A percentile compares a stretch with the other conserved stretches of the same genome.
phyloP scores from a whole-genome alignment of 176 grass and related monocot species.

The Hsuehochloa calcarea region DNA sequence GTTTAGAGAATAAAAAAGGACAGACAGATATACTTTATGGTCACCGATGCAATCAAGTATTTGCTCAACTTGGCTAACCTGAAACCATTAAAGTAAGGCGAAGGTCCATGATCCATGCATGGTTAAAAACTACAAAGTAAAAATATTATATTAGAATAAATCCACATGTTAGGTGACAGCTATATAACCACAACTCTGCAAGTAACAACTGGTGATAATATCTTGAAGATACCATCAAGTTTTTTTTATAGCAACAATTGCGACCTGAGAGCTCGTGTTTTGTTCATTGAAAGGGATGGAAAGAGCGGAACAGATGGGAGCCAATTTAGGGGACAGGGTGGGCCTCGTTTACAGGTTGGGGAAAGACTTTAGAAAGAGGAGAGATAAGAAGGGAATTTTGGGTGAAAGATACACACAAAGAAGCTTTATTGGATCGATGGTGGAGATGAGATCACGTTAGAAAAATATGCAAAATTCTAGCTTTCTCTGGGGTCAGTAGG shows the following conservation, averaged over 20 bases:
- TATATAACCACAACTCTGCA: slow-evolving; percentile 37
- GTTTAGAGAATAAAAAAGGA: slow-evolving; percentile 36
- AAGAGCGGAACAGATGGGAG: slow-evolving; percentile 30
- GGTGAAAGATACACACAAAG: slow-evolving; percentile 43
- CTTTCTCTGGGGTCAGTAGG: slow-evolving; percentile 64
- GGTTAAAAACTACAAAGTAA: slow-evolving; percentile 41
- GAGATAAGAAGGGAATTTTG: slow-evolving; percentile 43
- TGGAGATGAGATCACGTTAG: slow-evolving; percentile 62
- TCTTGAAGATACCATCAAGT: slow-evolving; percentile 19
- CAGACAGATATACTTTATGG: slow-evolving; percentile 42
- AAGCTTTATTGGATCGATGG: slow-evolving; percentile 51
- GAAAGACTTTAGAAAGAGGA: slow-evolving; percentile 53
- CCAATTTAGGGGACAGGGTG: slow-evolving; percentile 53
- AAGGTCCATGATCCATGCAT: slow-evolving; percentile 42
- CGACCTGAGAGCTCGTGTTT: slow-evolving; percentile 28
- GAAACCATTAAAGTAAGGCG: slow-evolving; percentile 48
- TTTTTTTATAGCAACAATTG: slow-evolving; percentile 23
- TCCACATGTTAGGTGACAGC: slow-evolving; percentile 36
- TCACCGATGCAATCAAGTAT: slow-evolving; percentile 45
- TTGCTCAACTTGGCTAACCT: slow-evolving; percentile 50
- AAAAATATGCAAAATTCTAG: slow-evolving; percentile 36
- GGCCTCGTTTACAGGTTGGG: slow-evolving; percentile 65
- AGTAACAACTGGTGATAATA: slow-evolving; percentile 25
- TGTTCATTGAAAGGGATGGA: slow-evolving; percentile 49
- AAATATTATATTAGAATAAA: slow-evolving; percentile 32